These are phyloP conservation scores for Rhodotorula babjevae DNA, from an alignment of 768 basidiomycete genomes.

Conservation along the genomic window DNA sequence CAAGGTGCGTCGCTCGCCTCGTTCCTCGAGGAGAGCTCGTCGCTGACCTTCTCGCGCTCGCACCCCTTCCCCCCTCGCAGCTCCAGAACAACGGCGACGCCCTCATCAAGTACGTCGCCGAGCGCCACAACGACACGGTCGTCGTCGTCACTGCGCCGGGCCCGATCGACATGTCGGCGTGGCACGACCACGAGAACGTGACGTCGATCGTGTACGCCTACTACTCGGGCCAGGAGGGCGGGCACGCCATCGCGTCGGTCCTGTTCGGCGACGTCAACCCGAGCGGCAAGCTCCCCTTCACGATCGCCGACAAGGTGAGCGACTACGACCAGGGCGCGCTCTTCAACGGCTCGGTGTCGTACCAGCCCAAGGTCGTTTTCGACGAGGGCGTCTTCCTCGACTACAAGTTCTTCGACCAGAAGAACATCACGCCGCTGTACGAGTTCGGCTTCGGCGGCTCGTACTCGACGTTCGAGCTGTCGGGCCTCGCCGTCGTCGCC, in stretches of 20 bases:
- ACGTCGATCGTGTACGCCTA: slow-evolving; percentile 10
- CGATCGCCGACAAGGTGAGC: slow-evolving; percentile 22
- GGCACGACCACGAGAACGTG: slow-evolving; percentile 49
- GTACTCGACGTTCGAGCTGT: slow-evolving; percentile 43
- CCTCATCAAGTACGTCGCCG: slow-evolving; percentile 43
- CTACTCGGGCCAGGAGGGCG: slow-evolving; percentile 53
- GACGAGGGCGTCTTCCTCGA: slow-evolving; percentile 45
- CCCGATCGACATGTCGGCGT: slow-evolving; percentile 54
- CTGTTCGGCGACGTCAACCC: slow-evolving; percentile 62
- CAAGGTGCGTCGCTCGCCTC: slow-evolving; percentile 1
- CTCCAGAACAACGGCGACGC: slow-evolving; percentile 35
- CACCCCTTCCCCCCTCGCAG: neutral
- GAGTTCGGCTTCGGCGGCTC: slow-evolving; percentile 46
- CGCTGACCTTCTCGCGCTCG: too few relatives aligned
- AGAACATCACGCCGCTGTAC: slow-evolving; percentile 36
- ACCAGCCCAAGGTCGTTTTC: slow-evolving; percentile 34
- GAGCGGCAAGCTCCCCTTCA: slow-evolving; percentile 55
- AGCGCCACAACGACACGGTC: slow-evolving; percentile 39
- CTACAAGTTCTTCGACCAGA: slow-evolving; percentile 42
- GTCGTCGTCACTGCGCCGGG: slow-evolving; percentile 44
- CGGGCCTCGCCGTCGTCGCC: slow-evolving; percentile 23
- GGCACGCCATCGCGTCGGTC: slow-evolving; percentile 59
- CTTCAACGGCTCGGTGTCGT: slow-evolving; percentile 7
- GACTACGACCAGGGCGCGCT: slow-evolving; percentile 46
- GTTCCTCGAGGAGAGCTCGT: too few relatives aligned